Evolutionary conservation across 2,329 filamentous ascomycete species (phyloP).

Genomic region (Penicillium sp.): DNA sequence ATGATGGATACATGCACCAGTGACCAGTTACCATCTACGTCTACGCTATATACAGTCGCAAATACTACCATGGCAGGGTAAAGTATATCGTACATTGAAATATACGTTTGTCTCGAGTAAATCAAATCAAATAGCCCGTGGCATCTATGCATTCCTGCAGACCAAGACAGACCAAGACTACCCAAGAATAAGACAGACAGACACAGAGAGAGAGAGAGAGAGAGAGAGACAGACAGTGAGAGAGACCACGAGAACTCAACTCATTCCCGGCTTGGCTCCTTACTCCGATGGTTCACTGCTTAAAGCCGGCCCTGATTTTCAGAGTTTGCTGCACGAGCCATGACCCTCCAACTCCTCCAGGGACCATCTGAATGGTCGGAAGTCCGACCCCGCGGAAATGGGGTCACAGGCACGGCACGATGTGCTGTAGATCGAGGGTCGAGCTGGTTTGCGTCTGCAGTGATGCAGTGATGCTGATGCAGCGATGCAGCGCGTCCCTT

Average conservation of each 20-base stretch:
- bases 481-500: not conserved
- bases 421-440: not conserved
- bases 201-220: too few species aligned
- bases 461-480: not conserved
- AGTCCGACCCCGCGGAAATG: constrained; percentile 5
- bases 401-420: not conserved
- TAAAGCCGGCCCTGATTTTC: constrained; percentile 14
- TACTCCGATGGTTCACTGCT: not conserved
- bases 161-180: too few species aligned
- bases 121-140: too few species aligned
- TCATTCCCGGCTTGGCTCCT: not conserved
- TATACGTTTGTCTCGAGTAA: too few species aligned
- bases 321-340: constrained; percentile 12
- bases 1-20: too few species aligned
- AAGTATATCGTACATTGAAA: too few species aligned
- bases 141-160: too few species aligned
- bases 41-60: too few species aligned
- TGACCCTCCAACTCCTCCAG: not conserved
- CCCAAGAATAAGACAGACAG: too few species aligned
- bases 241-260: not conserved
- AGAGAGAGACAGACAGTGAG: too few species aligned
- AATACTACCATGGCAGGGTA: too few species aligned
- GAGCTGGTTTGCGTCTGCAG: not conserved
- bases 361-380: constrained; percentile 7
- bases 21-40: too few species aligned